Conservation (phyloP, 2,329 filamentous ascomycete genomes). For the Scopulariopsis brevicaulis region DNA sequence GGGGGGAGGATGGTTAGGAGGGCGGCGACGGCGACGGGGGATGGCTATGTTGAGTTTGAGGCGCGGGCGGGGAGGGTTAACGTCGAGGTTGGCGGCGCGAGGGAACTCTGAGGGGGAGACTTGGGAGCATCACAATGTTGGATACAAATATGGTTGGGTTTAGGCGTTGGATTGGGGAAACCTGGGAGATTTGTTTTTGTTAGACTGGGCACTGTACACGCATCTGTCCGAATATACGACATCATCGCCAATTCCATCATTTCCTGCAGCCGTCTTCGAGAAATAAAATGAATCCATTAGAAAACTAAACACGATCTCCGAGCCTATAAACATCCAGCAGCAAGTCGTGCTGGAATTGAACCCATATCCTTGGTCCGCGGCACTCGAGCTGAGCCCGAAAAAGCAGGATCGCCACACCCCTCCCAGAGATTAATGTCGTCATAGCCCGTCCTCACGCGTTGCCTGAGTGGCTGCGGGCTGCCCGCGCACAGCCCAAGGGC, state of each 20-base stretch:
- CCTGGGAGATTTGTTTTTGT: neutral
- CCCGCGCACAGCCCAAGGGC: neutral
- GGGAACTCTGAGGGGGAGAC: neutral
- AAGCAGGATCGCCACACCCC: too few relatives aligned
- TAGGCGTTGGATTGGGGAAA: neutral
- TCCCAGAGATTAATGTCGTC: neutral
- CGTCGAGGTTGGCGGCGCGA: neutral
- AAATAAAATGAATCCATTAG: too few relatives aligned
- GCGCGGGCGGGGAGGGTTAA: neutral
- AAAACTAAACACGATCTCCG: too few relatives aligned
- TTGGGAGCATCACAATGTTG: neutral
- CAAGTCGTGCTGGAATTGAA: too few relatives aligned
- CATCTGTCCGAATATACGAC: too few relatives aligned
- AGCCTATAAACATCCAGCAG: too few relatives aligned
- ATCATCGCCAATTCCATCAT: too few relatives aligned
- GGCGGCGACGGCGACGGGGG: neutral
- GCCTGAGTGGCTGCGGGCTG: neutral
- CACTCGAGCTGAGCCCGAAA: too few relatives aligned
- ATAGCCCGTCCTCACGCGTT: neutral
- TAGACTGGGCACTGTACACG: too few relatives aligned
- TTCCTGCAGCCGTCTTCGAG: too few relatives aligned
- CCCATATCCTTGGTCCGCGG: too few relatives aligned
- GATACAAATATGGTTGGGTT: neutral
- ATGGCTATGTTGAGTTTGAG: constrained; percentile 4
- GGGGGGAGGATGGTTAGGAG: neutral